Conservation (phyloP, 2,329 filamentous ascomycete genomes). For the Pseudogymnoascus sp. region DNA sequence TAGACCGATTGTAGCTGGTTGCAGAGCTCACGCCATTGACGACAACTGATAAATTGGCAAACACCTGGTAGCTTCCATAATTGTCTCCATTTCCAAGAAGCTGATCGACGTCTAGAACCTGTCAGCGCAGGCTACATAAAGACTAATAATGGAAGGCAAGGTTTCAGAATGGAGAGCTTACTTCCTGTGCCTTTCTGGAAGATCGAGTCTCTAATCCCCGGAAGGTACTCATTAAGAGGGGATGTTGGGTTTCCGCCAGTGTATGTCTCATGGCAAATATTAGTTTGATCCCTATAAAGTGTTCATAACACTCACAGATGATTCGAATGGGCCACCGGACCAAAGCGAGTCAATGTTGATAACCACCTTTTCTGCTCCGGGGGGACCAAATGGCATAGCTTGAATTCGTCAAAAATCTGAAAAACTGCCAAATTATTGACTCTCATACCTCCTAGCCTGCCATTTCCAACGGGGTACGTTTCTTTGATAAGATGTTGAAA, state of each 20-base stretch:
- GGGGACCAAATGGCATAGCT: slow-evolving; percentile 40
- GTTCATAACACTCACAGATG: slow-evolving; percentile 27
- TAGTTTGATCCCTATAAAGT: not conserved
- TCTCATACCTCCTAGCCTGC: slow-evolving; percentile 37
- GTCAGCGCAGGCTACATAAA: slow-evolving; percentile 2
- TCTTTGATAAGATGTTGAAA: slow-evolving; percentile 30
- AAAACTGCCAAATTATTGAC: not conserved
- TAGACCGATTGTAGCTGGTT: slow-evolving; percentile 35
- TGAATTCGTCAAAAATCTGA: not conserved
- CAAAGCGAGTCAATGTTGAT: slow-evolving; percentile 46
- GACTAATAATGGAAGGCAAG: not conserved
- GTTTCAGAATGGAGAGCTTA: slow-evolving; percentile 17
- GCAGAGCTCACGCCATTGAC: slow-evolving; percentile 31
- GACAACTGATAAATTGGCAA: slow-evolving; percentile 41
- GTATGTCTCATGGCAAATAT: slow-evolving; percentile 33
- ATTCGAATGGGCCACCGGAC: slow-evolving; percentile 45
- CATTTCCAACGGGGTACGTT: slow-evolving; percentile 44
- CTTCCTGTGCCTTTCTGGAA: slow-evolving; percentile 45
- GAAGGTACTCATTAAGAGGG: slow-evolving; percentile 32
- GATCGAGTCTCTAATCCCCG: slow-evolving; percentile 41
- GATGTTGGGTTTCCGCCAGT: slow-evolving; percentile 41
- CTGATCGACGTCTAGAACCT: slow-evolving; percentile 29
- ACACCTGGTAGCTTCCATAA: slow-evolving; percentile 43
- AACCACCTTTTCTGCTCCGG: slow-evolving; percentile 38
- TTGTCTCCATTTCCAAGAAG: slow-evolving; percentile 36